Percentiles rank a stretch among this genome's conserved stretches.
phyloP scores from a whole-genome alignment of 306 rosid species.

The Clitoria ternatea region DNA sequence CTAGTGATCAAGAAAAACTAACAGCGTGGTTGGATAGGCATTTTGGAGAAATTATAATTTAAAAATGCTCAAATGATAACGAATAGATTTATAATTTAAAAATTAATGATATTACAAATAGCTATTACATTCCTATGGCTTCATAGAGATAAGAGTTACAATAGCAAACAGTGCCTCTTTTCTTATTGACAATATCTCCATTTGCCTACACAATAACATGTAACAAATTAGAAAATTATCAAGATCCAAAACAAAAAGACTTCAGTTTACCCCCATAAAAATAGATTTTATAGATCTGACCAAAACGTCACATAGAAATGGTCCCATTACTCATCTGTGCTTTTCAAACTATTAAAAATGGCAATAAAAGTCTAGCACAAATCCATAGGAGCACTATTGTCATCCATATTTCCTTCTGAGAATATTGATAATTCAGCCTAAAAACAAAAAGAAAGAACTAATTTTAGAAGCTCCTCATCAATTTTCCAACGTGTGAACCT shows the following conservation, averaged over 20 bases:
- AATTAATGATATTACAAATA: too few relatives aligned
- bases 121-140: constrained; percentile 28
- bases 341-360: constrained; percentile 56
- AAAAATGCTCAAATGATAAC: too few relatives aligned
- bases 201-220: constrained; percentile 40
- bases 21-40: too few relatives aligned
- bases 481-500: background rate
- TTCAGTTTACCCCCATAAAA: background rate
- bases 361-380: constrained; percentile 51
- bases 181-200: constrained; percentile 52
- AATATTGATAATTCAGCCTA: constrained; percentile 66
- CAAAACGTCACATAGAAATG: constrained; percentile 17
- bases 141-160: constrained; percentile 50
- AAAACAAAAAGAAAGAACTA: constrained; percentile 19
- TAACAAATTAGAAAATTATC: background rate
- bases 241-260: background rate
- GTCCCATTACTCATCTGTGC: constrained; percentile 56
- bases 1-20: too few relatives aligned
- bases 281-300: too few relatives aligned
- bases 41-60: too few relatives aligned
- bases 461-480: background rate
- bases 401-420: constrained; percentile 26
- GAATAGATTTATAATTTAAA: too few relatives aligned
- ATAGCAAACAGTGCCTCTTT: constrained; percentile 76
- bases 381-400: constrained; percentile 39